Evolutionary conservation across 352 stramenopile genomes (phyloP).

Genomic region (Globisporangium apiculatum): DNA sequence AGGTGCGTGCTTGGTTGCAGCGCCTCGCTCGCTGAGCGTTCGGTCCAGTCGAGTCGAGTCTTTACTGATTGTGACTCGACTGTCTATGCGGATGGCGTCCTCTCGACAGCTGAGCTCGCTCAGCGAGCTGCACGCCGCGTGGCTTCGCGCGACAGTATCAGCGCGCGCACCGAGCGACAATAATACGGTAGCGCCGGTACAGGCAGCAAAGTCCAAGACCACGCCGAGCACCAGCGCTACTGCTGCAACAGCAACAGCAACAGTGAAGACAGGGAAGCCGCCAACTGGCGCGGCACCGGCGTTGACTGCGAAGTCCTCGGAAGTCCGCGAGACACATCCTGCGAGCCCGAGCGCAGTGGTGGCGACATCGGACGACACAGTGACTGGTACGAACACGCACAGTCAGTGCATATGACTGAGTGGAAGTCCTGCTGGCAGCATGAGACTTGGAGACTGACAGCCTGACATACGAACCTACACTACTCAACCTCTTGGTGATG

Average conservation of each 20-base stretch:
- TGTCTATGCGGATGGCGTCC: not conserved
- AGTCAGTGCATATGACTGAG: not conserved
- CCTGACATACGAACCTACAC: not conserved
- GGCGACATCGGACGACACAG: not conserved
- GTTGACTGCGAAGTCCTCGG: constrained; percentile 2
- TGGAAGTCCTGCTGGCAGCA: not conserved
- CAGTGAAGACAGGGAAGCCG: constrained; percentile 3
- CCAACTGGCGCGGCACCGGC: not conserved
- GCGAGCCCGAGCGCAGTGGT: not conserved
- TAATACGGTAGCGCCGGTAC: not conserved
- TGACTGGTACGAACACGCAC: not conserved
- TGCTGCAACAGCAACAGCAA: not conserved
- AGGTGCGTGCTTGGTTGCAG: constrained; percentile 22
- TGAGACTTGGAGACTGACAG: not conserved
- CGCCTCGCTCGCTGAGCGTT: not conserved
- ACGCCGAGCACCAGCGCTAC: too few relatives aligned
- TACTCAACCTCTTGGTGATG: not conserved
- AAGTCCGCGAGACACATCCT: constrained; percentile 6
- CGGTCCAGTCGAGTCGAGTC: not conserved
- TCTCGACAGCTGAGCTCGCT: constrained; percentile 23
- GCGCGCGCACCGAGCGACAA: not conserved
- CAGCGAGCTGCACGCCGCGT: constrained; percentile 31
- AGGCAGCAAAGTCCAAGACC: not conserved
- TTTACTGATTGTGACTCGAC: not conserved
- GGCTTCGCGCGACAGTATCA: constrained; percentile 23